A percentile compares a stretch with the other conserved stretches of the same genome.
Conservation (phyloP, 164 flowering plant species). For the Buxus sempervirens region DNA sequence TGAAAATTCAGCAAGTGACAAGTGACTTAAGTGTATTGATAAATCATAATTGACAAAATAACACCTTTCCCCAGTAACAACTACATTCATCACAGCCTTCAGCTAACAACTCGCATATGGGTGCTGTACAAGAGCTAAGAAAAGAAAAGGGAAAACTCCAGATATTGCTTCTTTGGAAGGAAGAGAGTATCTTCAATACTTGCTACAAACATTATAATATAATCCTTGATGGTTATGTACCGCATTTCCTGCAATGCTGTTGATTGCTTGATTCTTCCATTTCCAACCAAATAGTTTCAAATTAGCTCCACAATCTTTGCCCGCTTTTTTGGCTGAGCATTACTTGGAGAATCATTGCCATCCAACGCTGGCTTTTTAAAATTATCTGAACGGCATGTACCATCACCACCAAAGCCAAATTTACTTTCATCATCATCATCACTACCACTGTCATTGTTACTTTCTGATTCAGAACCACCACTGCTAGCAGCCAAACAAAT, state of each 20-base stretch:
- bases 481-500: slow-evolving; percentile 22
- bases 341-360: slow-evolving; percentile 11
- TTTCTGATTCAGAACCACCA: slow-evolving; percentile 37
- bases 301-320: slow-evolving; percentile 49
- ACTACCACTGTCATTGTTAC: slow-evolving; percentile 17
- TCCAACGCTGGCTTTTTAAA: slow-evolving; percentile 16
- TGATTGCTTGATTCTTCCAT: neutral
- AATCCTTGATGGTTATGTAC: neutral
- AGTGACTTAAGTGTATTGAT: too few species aligned
- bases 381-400: slow-evolving; percentile 1
- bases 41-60: too few species aligned
- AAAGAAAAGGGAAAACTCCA: too few species aligned
- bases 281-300: slow-evolving; percentile 12
- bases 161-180: neutral
- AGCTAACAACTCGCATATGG: too few species aligned
- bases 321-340: slow-evolving; percentile 29
- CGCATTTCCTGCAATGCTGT: neutral
- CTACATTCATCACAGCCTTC: too few species aligned
- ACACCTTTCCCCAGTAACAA: too few species aligned
- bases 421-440: slow-evolving; percentile 9
- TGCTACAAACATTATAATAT: neutral
- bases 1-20: too few species aligned
- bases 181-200: neutral
- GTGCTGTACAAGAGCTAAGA: too few species aligned
- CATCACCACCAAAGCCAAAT: neutral